These are phyloP conservation scores for Sporothrix euskadiensis DNA, from an alignment of 2,329 filamentous ascomycete genomes.

Conservation along the genomic window DNA sequence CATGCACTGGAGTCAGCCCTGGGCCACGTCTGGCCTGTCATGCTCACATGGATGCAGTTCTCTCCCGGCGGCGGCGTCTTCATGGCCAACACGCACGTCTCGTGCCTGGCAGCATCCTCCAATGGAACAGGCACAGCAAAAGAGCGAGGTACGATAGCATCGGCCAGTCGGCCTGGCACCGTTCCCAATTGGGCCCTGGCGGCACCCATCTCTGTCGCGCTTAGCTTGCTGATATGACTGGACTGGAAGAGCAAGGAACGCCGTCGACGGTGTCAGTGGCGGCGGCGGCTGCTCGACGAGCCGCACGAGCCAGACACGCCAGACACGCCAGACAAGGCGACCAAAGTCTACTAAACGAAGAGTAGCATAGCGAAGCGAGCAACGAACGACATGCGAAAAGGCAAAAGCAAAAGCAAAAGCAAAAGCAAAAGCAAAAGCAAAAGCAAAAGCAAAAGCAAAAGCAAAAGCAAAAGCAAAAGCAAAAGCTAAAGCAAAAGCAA, in stretches of 20 bases:
- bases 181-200: background rate
- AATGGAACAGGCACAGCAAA: constrained; percentile 18
- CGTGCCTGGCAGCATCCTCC: constrained; percentile 12
- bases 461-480: background rate
- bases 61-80: constrained; percentile 9
- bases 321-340: background rate
- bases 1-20: background rate
- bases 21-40: constrained; percentile 24
- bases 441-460: background rate
- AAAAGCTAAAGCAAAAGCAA: too few species aligned
- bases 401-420: too few species aligned
- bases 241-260: background rate
- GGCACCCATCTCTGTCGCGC: background rate
- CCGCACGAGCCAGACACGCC: background rate
- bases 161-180: background rate
- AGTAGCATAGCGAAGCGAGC: background rate
- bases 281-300: background rate
- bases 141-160: constrained; percentile 17
- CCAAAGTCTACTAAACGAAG: background rate
- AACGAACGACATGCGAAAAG: background rate
- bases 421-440: background rate
- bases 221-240: constrained; percentile 18
- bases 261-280: background rate
- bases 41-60: constrained; percentile 26
- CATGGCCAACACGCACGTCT: constrained; percentile 21